phyloP scores from a whole-genome alignment of 352 stramenopile genomes.

The Peronospora tabacina region DNA sequence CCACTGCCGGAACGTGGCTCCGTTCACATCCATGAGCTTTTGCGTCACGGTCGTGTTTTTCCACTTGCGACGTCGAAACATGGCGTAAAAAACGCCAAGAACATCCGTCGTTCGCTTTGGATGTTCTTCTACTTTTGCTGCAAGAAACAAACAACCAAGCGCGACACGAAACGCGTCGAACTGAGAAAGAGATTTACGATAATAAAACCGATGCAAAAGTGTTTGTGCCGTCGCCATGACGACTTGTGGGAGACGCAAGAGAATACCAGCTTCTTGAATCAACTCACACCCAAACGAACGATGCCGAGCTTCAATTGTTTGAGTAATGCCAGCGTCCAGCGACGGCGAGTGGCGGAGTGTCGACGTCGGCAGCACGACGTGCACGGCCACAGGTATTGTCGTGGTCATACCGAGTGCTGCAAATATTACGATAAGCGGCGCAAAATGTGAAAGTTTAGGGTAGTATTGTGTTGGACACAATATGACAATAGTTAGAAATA shows the following conservation, averaged over 20 bases:
- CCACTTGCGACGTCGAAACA: conserved; percentile 68
- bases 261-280: conserved; percentile 83
- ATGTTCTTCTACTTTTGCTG: conserved; percentile 86
- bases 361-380: conserved; percentile 42
- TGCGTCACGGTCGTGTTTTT: conserved; percentile 34
- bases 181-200: conserved; percentile 67
- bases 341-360: conserved; percentile 49
- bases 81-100: conserved; percentile 84
- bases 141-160: conserved; percentile 84
- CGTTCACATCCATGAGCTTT: conserved; percentile 63
- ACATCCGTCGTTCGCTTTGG: conserved; percentile 76
- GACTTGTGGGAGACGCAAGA: conserved; percentile 83
- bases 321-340: conserved; percentile 31
- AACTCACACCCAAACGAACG: conserved; percentile 87
- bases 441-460: background rate
- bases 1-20: conserved; percentile 58
- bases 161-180: conserved; percentile 88
- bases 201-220: conserved; percentile 88
- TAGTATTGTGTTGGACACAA: conserved; percentile 1
- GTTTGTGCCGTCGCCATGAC: conserved; percentile 88
- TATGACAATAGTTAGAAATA: conserved; percentile 2
- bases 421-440: conserved; percentile 8
- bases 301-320: no score
- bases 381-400: conserved; percentile 21
- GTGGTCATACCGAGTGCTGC: conserved; percentile 10